Percentiles rank a stretch among this genome's conserved stretches.
Conservation (phyloP, 2,329 filamentous ascomycete species). For the Fusarium tuaranense region DNA sequence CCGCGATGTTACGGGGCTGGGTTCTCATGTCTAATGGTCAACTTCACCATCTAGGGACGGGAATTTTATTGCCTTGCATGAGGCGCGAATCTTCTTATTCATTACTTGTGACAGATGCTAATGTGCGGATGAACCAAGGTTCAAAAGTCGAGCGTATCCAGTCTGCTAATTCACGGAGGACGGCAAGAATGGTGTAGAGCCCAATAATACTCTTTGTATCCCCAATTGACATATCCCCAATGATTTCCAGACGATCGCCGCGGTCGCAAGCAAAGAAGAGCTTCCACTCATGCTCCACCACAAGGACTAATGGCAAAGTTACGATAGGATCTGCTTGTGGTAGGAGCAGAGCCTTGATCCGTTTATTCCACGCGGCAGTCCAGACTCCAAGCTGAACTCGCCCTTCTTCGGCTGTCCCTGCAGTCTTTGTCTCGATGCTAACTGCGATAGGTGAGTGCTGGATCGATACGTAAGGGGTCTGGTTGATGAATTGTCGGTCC, state of each 20-base stretch:
- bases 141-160: neutral
- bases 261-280: constrained; percentile 18
- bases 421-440: neutral
- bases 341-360: neutral
- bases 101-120: neutral
- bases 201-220: neutral
- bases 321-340: constrained; percentile 4
- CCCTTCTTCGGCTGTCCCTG: neutral
- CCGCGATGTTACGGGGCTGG: too few relatives aligned
- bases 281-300: constrained; percentile 19
- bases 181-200: neutral
- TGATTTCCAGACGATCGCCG: neutral
- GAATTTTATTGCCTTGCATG: too few relatives aligned
- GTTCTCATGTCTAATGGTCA: too few relatives aligned
- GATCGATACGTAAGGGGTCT: neutral
- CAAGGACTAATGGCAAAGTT: constrained; percentile 11
- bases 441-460: neutral
- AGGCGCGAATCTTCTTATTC: neutral
- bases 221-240: neutral
- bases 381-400: constrained; percentile 4
- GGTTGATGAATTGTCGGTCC: neutral
- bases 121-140: neutral
- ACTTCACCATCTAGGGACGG: too few relatives aligned
- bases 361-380: constrained; percentile 1
- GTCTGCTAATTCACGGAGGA: neutral